These are phyloP conservation scores for Termitomyces sp. DNA, from an alignment of 768 basidiomycete species.

Conservation along the genomic window DNA sequence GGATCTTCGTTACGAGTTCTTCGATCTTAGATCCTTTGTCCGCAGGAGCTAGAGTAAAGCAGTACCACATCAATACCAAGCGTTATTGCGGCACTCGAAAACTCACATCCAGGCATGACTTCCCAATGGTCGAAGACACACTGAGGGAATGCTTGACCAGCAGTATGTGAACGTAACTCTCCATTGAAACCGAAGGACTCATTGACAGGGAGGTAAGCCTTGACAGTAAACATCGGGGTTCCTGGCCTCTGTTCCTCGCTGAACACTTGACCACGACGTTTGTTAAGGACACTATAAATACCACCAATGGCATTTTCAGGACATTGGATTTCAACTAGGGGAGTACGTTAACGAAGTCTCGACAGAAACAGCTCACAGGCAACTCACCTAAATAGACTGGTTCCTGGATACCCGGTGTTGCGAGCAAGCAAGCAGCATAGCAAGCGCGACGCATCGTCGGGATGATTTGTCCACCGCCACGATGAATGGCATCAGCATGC, in stretches of 20 bases:
- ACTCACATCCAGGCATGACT: slow-evolving; percentile 74
- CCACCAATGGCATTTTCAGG: slow-evolving; percentile 98
- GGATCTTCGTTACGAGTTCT: slow-evolving; percentile 75
- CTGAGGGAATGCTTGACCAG: slow-evolving; percentile 99
- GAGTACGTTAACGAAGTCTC: neutral
- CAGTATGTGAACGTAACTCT: slow-evolving; percentile 87
- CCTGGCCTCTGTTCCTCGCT: slow-evolving; percentile 95
- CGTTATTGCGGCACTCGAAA: neutral
- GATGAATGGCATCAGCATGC: slow-evolving; percentile 98
- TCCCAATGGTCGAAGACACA: slow-evolving; percentile 94
- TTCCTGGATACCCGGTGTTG: slow-evolving; percentile 88
- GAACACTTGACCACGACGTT: slow-evolving; percentile 97
- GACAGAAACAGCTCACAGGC: neutral
- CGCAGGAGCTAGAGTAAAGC: slow-evolving; percentile 47
- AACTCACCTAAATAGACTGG: slow-evolving; percentile 84
- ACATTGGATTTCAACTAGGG: slow-evolving; percentile 91
- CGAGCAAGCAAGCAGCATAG: slow-evolving; percentile 94
- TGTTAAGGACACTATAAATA: slow-evolving; percentile 92
- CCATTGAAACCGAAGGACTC: slow-evolving; percentile 99
- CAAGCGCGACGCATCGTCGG: slow-evolving; percentile 95
- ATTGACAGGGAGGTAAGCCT: slow-evolving; percentile 89
- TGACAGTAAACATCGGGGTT: slow-evolving; percentile 99
- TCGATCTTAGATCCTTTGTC: slow-evolving; percentile 93
- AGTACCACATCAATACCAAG: slow-evolving; percentile 4
- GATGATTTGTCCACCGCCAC: slow-evolving; percentile 99